These are phyloP conservation scores for Vigna radiata DNA, from an alignment of 306 rosid genomes.

Conservation along the genomic window DNA sequence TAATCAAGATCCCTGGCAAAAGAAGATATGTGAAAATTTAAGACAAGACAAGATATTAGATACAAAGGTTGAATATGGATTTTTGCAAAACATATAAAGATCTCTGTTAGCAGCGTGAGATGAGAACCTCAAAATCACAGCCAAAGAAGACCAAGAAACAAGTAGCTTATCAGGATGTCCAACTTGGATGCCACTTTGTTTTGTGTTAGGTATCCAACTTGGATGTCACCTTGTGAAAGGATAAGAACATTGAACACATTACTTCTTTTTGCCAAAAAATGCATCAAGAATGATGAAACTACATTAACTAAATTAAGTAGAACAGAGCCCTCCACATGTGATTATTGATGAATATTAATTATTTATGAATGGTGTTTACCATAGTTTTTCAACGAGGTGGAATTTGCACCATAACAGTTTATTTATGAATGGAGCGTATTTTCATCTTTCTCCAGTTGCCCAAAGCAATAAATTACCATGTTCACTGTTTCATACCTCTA, in stretches of 20 bases:
- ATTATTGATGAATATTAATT: constrained; percentile 19
- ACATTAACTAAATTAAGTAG: too few species aligned
- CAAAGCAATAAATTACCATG: constrained; percentile 27
- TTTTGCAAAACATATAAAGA: constrained; percentile 14
- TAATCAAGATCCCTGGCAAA: constrained; percentile 34
- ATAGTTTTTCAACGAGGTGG: constrained; percentile 66
- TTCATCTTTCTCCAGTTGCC: constrained; percentile 89
- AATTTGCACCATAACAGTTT: constrained; percentile 79
- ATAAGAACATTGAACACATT: too few species aligned
- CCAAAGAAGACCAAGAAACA: constrained; percentile 32
- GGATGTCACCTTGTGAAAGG: too few species aligned
- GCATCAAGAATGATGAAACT: too few species aligned
- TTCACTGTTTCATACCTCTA: too few species aligned
- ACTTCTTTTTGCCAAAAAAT: too few species aligned
- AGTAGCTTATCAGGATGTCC: constrained; percentile 41
- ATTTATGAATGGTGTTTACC: constrained; percentile 54
- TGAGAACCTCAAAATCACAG: constrained; percentile 41
- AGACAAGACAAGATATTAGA: constrained; percentile 35
- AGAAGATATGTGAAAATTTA: constrained; percentile 27
- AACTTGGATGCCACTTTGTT: constrained; percentile 44
- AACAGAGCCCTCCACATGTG: constrained; percentile 3
- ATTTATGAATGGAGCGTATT: constrained; percentile 74
- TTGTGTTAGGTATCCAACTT: constrained; percentile 36
- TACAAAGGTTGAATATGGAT: constrained; percentile 44
- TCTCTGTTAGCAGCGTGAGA: constrained; percentile 31